Evolutionary conservation across 2,329 filamentous ascomycete species (phyloP), one percentile per base, ranked within the genome.

Genomic region (Fusarium circinatum): DNA sequence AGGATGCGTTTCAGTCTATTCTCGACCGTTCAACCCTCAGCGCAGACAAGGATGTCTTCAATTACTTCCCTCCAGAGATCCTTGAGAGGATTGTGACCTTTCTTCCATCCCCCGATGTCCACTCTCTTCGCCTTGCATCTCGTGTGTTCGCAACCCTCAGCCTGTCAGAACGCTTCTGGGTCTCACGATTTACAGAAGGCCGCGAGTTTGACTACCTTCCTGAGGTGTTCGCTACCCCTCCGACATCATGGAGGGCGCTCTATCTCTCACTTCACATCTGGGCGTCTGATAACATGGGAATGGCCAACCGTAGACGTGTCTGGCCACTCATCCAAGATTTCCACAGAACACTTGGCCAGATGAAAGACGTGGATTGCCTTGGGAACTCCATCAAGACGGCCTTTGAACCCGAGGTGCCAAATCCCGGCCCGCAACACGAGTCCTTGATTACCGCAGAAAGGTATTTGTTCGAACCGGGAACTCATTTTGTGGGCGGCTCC

Each of bases 81-180:
- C 73, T 73, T 30, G 63, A 73, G 11, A 24, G 28, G 2, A 65
- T 73, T 20, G 32, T 51, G 4, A 59, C n/a, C 2, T 24, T 71
- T 22, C 62, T 75, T 7, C 56, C 70, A 4, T 51, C 64, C 4
- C 48, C 13, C 3, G 32, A 73, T 42, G 52, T 75, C 2, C 62
- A 32, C 8, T 75, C 70, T n/a, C 34, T 75, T 3, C 64, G 73
- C 6, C 70, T 69, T 7, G 56, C 72, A 2, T 75, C 73, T 3
- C 66, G 44, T 20, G 67, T 39, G 8, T 71, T 75, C 22, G 70
- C 65, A 4, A 65, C 20, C 2, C 26, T 73, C 30, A 38, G 48
- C 34, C 15, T 71, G 5, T 42, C 58, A 3, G 70, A 73, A 15
- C 51, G 38, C 12, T 76, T 76, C 28, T 75, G 70, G 74, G 42